A percentile compares a stretch with the other conserved stretches of the same genome.
phyloP scores from a whole-genome alignment of 176 grass and related monocot genomes.

The Aegilops speltoides region DNA sequence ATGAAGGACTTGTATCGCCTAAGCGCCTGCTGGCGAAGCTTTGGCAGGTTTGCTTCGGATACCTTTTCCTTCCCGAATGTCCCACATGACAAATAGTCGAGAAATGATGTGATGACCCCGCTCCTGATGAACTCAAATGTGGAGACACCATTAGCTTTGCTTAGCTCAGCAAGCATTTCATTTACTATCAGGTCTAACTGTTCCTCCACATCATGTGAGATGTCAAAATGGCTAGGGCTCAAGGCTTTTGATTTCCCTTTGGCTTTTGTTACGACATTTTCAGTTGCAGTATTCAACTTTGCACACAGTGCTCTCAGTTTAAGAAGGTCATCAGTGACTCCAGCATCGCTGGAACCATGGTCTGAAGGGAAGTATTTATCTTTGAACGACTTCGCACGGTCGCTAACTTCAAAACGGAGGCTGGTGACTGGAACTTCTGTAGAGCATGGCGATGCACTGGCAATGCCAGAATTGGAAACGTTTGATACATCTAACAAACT shows the following conservation, averaged over 20 bases:
- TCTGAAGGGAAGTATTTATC: slow-evolving; percentile 72
- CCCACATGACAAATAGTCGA: slow-evolving; percentile 83
- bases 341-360: slow-evolving; percentile 52
- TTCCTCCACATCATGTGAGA: slow-evolving; percentile 59
- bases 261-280: slow-evolving; percentile 55
- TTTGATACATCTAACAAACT: slow-evolving; percentile 62
- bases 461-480: slow-evolving; percentile 28
- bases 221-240: slow-evolving; percentile 50
- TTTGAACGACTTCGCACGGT: slow-evolving; percentile 69
- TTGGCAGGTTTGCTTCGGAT: slow-evolving; percentile 56
- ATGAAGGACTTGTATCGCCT: slow-evolving; percentile 77
- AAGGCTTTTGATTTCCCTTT: slow-evolving; percentile 83
- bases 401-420: slow-evolving; percentile 62
- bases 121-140: slow-evolving; percentile 96
- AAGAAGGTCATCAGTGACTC: slow-evolving; percentile 77
- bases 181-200: slow-evolving; percentile 57
- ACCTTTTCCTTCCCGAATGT: slow-evolving; percentile 75
- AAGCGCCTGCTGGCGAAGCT: slow-evolving; percentile 68
- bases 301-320: slow-evolving; percentile 62
- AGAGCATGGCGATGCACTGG: slow-evolving; percentile 24
- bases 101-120: slow-evolving; percentile 62
- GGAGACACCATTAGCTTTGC: slow-evolving; percentile 77
- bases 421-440: slow-evolving; percentile 49
- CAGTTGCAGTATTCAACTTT: slow-evolving; percentile 62
- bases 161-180: slow-evolving; percentile 76